A percentile compares a stretch with the other conserved stretches of the same genome.
phyloP scores from a whole-genome alignment of 352 stramenopile species.

The Stephanocyclus meneghinianus region DNA sequence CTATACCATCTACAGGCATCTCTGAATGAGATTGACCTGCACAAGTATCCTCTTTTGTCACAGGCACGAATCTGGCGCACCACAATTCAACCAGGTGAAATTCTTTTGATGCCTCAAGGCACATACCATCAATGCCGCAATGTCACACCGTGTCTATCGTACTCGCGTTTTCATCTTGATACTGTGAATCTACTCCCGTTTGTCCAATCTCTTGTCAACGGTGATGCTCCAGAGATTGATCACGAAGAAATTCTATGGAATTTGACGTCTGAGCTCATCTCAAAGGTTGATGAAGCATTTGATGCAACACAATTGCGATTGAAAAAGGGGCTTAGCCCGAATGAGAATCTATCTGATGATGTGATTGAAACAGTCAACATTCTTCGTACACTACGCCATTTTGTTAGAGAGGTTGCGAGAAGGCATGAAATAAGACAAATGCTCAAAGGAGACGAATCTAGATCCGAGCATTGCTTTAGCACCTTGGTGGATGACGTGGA shows the following conservation, averaged over 20 bases:
- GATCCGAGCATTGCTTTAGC: conserved; percentile 40
- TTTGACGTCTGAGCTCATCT: conserved; percentile 87
- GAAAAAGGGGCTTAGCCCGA: conserved; percentile 59
- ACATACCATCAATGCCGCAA: conserved; percentile 91
- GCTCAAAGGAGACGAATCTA: conserved; percentile 40
- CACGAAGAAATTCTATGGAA: conserved; percentile 93
- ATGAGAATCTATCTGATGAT: conserved; percentile 71
- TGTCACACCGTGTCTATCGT: conserved; percentile 90
- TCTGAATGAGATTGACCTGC: conserved; percentile 87
- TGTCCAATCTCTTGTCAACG: conserved; percentile 86
- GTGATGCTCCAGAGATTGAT: conserved; percentile 88
- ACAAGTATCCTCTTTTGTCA: conserved; percentile 87
- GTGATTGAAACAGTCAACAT: conserved; percentile 60
- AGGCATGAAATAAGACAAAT: conserved; percentile 45
- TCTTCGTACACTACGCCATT: conserved; percentile 56
- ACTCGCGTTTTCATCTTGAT: conserved; percentile 92
- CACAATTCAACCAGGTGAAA: conserved; percentile 89
- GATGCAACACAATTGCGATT: conserved; percentile 77
- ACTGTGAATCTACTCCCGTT: conserved; percentile 89
- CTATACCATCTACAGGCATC: conserved; percentile 81
- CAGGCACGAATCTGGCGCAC: conserved; percentile 88
- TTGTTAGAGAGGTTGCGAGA: conserved; percentile 59
- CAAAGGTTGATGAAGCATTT: conserved; percentile 82
- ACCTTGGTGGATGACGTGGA: conserved; percentile 71
- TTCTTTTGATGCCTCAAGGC: conserved; percentile 90